Percentiles rank a stretch among this genome's conserved stretches.
These are phyloP conservation scores for Komagataella phaffii DNA, from an alignment of 805 yeast genomes.

Conservation along the genomic window DNA sequence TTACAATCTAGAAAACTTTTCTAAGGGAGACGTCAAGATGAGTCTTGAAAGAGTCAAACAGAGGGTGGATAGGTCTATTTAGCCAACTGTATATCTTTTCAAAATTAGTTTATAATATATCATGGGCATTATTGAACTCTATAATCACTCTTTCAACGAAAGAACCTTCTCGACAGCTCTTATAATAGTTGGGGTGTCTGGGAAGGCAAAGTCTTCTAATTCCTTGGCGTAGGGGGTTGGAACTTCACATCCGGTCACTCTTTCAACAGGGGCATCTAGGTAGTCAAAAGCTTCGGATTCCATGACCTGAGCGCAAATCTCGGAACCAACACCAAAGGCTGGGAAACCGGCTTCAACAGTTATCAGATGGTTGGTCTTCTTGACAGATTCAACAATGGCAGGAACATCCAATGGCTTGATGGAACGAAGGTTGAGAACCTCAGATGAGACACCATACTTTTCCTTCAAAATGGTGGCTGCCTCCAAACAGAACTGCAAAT, in stretches of 20 bases:
- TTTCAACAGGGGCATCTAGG: slow-evolving; percentile 95
- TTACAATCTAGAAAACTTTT: slow-evolving; percentile 48
- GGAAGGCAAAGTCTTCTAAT: slow-evolving; percentile 98
- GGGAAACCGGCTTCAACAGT: slow-evolving; percentile 98
- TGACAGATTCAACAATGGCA: slow-evolving; percentile 73
- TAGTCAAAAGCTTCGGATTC: slow-evolving; percentile 97
- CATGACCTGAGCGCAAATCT: slow-evolving; percentile 94
- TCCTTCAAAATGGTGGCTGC: slow-evolving; percentile 83
- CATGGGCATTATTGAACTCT: not conserved
- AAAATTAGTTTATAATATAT: not conserved
- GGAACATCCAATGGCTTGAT: slow-evolving; percentile 93
- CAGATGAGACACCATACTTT: slow-evolving; percentile 80
- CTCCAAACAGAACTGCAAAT: slow-evolving; percentile 71
- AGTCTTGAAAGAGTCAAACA: slow-evolving; percentile 49
- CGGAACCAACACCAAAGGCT: slow-evolving; percentile 96
- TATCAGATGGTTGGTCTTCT: slow-evolving; percentile 93
- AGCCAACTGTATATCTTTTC: not conserved
- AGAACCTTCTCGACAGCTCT: slow-evolving; percentile 77
- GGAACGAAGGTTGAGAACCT: slow-evolving; percentile 90
- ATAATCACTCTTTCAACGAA: slow-evolving; percentile 25
- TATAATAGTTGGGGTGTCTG: slow-evolving; percentile 81
- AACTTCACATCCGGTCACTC: slow-evolving; percentile 98
- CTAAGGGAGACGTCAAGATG: slow-evolving; percentile 59
- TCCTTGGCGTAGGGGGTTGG: slow-evolving; percentile 98
- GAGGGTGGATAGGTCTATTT: slow-evolving; percentile 15